Evolutionary conservation across 805 yeast genomes (phyloP).

Genomic region (Metschnikowia sp.): DNA sequence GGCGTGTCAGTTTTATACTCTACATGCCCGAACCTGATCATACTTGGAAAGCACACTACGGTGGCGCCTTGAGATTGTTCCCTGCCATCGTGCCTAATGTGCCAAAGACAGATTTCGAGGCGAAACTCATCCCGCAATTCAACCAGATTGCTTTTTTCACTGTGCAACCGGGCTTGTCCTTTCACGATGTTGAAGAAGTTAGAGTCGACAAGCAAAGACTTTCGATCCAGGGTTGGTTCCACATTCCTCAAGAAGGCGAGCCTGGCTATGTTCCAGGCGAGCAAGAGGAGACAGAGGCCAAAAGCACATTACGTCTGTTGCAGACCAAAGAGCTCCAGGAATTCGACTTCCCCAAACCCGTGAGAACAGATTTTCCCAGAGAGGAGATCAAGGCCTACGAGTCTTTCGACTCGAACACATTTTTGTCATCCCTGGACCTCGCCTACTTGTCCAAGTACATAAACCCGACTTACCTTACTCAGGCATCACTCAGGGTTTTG

Average conservation of each 20-base stretch:
- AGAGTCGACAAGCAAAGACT: constrained; percentile 85
- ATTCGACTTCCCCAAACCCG: constrained; percentile 74
- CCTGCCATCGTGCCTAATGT: constrained; percentile 87
- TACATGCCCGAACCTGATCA: constrained; percentile 92
- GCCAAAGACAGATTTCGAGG: constrained; percentile 72
- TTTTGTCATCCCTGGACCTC: constrained; percentile 37
- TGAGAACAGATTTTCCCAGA: constrained; percentile 40
- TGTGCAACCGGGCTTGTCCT: constrained; percentile 93
- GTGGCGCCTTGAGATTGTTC: constrained; percentile 86
- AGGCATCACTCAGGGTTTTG: constrained; percentile 36
- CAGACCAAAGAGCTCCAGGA: constrained; percentile 75
- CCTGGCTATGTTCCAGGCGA: constrained; percentile 80
- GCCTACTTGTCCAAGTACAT: constrained; percentile 52
- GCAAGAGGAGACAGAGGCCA: constrained; percentile 71
- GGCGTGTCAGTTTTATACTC: constrained; percentile 88
- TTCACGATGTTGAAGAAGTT: constrained; percentile 98
- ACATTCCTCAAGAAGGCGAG: constrained; percentile 92
- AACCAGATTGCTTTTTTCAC: constrained; percentile 95
- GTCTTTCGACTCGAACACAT: constrained; percentile 3
- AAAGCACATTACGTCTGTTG: constrained; percentile 73
- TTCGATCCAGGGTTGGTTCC: constrained; percentile 98
- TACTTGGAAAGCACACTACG: constrained; percentile 86
- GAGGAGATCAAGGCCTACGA: constrained; percentile 37
- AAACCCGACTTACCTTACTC: constrained; percentile 45
- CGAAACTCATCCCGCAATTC: constrained; percentile 82